These are phyloP conservation scores for Gaertneriomyces sp. DNA, from an alignment of 192 early-diverging fungal genomes.

Conservation along the genomic window DNA sequence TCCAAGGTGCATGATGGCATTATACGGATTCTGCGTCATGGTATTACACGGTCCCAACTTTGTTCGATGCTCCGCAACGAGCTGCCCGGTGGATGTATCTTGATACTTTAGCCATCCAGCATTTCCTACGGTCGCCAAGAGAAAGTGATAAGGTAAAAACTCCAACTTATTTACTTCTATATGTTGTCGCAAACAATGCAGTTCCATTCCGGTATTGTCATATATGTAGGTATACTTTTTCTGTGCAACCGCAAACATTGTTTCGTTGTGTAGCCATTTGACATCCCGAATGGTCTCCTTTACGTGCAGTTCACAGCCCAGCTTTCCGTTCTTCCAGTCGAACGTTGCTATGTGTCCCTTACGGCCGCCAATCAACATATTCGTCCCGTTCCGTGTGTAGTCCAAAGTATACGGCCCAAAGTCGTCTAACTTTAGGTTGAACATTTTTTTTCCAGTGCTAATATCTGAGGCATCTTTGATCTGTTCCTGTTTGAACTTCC, in stretches of 20 bases:
- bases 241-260: conserved; percentile 90
- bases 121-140: conserved; percentile 79
- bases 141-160: conserved; percentile 90
- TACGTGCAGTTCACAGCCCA: conserved; percentile 79
- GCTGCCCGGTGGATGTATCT: conserved; percentile 85
- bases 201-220: conserved; percentile 82
- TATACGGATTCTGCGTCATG: conserved; percentile 89
- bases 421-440: conserved; percentile 72
- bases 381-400: conserved; percentile 83
- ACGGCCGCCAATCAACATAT: conserved; percentile 41
- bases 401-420: conserved; percentile 88
- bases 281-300: conserved; percentile 89
- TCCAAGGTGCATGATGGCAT: conserved; percentile 87
- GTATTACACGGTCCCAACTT: conserved; percentile 72
- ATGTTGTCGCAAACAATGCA: conserved; percentile 83
- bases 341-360: conserved; percentile 86
- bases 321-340: conserved; percentile 80
- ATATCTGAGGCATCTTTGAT: conserved; percentile 65
- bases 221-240: conserved; percentile 95
- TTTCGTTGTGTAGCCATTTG: conserved; percentile 93
- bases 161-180: conserved; percentile 78
- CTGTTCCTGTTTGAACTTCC: conserved; percentile 74
- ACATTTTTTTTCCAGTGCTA: conserved; percentile 72
- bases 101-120: conserved; percentile 84
- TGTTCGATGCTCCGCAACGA: conserved; percentile 75